phyloP scores from a whole-genome alignment of 352 stramenopile genomes.

The Phytophthora vignae region DNA sequence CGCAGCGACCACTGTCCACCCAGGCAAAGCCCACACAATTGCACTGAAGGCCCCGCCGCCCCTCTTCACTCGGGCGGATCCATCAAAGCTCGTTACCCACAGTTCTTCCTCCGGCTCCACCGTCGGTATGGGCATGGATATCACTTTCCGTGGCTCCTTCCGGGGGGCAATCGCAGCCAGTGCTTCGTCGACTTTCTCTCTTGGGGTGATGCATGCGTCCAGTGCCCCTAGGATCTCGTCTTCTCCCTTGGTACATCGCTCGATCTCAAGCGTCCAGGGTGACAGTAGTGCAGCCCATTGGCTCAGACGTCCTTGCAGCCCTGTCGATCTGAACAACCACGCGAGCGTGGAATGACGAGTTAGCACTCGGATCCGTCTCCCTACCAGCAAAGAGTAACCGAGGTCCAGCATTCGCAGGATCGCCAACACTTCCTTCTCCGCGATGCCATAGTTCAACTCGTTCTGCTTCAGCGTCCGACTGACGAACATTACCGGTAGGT shows the following conservation, averaged over 20 bases:
- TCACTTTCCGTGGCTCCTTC: background rate
- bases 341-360: constrained; percentile 4
- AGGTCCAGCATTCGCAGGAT: background rate
- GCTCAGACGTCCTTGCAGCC: background rate
- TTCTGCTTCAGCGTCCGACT: background rate
- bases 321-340: constrained; percentile 1
- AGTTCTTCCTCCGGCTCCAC: constrained; percentile 1
- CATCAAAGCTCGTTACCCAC: constrained; percentile 24
- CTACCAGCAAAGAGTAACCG: background rate
- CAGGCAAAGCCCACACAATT: constrained; percentile 23
- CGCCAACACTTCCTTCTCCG: background rate
- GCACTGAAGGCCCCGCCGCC: constrained; percentile 9
- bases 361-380: background rate
- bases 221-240: constrained; percentile 15
- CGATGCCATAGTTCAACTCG: background rate
- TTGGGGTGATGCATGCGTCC: background rate
- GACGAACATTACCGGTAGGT: background rate
- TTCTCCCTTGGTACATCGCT: constrained; percentile 10
- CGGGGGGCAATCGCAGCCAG: background rate
- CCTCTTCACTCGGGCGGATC: constrained; percentile 17
- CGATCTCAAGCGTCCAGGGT: background rate
- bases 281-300: constrained; percentile 7
- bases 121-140: background rate
- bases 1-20: constrained; percentile 5
- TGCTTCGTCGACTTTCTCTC: background rate